Evolutionary conservation across 1,139 yeast genomes (phyloP).

Genomic region (Petasospora rhodanensis): DNA sequence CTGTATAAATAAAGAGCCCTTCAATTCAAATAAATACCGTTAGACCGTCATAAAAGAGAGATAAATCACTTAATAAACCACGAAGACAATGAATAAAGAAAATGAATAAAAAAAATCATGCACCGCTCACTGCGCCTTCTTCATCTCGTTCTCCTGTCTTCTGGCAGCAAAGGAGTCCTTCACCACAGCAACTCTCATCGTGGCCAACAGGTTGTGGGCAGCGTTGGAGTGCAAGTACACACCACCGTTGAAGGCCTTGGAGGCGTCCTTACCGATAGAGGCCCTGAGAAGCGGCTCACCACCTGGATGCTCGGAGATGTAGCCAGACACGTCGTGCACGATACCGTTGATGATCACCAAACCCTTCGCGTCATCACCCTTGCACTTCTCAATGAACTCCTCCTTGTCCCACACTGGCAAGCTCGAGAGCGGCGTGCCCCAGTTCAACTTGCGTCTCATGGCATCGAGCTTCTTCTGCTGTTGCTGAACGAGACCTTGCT

Average conservation of each 20-base stretch:
- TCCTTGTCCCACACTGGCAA: constrained; percentile 91
- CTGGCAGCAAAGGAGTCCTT: constrained; percentile 39
- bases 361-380: constrained; percentile 33
- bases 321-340: constrained; percentile 84
- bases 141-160: constrained; percentile 16
- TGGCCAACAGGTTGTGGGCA: constrained; percentile 91
- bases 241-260: constrained; percentile 96
- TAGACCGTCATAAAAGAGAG: too few relatives aligned
- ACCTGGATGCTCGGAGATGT: constrained; percentile 95
- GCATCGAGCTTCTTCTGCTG: constrained; percentile 91
- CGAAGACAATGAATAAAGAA: constrained; percentile 1
- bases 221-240: constrained; percentile 97
- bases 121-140: constrained; percentile 10
- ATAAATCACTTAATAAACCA: not conserved
- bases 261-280: constrained; percentile 92
- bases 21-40: too few relatives aligned
- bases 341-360: constrained; percentile 82
- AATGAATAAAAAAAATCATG: constrained; percentile 1
- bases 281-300: constrained; percentile 85
- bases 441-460: constrained; percentile 71
- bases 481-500: constrained; percentile 94
- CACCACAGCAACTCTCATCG: constrained; percentile 93
- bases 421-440: constrained; percentile 86
- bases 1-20: too few relatives aligned
- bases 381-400: constrained; percentile 69